A percentile compares a stretch with the other conserved stretches of the same genome.
These are phyloP conservation scores for Penstemon barbatus DNA, from an alignment of 257 asterid species.

Conservation along the genomic window DNA sequence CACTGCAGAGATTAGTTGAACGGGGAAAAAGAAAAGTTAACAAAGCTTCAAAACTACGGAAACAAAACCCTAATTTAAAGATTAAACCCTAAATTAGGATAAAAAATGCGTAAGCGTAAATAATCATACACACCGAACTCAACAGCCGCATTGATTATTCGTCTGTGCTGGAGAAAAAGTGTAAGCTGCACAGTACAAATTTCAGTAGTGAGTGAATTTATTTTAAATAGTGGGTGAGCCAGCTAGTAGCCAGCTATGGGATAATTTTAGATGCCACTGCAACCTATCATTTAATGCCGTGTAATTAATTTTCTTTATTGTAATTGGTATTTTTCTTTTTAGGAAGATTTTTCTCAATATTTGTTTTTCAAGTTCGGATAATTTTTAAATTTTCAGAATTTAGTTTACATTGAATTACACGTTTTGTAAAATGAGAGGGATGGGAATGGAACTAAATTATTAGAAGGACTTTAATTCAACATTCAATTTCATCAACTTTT, in stretches of 20 bases:
- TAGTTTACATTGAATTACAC: slow-evolving; percentile 19
- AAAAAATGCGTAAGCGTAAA: slow-evolving; percentile 34
- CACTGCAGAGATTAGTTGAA: slow-evolving; percentile 27
- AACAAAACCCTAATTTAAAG: slow-evolving; percentile 31
- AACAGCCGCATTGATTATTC: slow-evolving; percentile 39
- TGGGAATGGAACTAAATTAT: neutral
- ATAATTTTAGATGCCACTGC: slow-evolving; percentile 25
- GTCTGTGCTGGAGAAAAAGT: slow-evolving; percentile 24
- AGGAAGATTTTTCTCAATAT: slow-evolving; percentile 16
- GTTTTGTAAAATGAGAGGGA: slow-evolving; percentile 23
- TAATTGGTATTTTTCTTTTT: neutral
- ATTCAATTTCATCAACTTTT: too few species aligned
- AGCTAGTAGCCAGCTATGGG: slow-evolving; percentile 42
- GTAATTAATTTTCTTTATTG: neutral
- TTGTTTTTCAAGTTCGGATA: slow-evolving; percentile 4
- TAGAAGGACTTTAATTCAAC: too few species aligned
- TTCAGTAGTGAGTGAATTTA: neutral
- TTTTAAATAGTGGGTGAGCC: slow-evolving; percentile 28
- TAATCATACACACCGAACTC: slow-evolving; percentile 42
- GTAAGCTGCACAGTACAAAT: neutral
- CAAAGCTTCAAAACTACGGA: slow-evolving; percentile 30
- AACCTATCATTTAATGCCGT: slow-evolving; percentile 36
- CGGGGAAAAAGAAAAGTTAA: neutral
- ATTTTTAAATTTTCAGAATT: slow-evolving; percentile 19
- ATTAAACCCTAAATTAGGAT: slow-evolving; percentile 17